A percentile compares a stretch with the other conserved stretches of the same genome.
These are phyloP conservation scores for Aspergillus ruber DNA, from an alignment of 2,329 filamentous ascomycete species.

Conservation along the genomic window DNA sequence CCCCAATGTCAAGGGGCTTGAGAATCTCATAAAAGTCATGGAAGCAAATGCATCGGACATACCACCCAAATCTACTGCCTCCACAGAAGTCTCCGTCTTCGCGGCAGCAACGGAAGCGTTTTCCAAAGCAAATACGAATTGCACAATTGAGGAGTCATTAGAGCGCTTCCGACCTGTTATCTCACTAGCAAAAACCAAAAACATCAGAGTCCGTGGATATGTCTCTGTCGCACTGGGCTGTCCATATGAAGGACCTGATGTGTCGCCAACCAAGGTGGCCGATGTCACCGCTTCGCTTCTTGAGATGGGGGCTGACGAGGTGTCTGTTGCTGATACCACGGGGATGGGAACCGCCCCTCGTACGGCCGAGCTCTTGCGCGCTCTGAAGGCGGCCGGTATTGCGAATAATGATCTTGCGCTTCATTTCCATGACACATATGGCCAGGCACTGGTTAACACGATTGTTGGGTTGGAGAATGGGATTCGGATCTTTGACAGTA, in stretches of 20 bases:
- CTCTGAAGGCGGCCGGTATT: slow-evolving; percentile 54
- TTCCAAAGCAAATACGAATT: slow-evolving; percentile 61
- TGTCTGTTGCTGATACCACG: slow-evolving; percentile 60
- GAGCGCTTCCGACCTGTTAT: slow-evolving; percentile 55
- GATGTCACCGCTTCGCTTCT: slow-evolving; percentile 55
- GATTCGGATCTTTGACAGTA: slow-evolving; percentile 57
- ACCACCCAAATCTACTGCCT: slow-evolving; percentile 27
- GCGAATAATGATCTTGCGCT: slow-evolving; percentile 54
- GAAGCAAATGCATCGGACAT: slow-evolving; percentile 28
- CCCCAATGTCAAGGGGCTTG: slow-evolving; percentile 56
- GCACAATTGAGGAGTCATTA: slow-evolving; percentile 56
- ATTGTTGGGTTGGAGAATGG: slow-evolving; percentile 58
- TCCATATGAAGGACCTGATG: slow-evolving; percentile 59
- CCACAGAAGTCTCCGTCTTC: slow-evolving; percentile 56
- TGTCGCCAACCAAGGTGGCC: slow-evolving; percentile 54
- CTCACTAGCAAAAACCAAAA: slow-evolving; percentile 47
- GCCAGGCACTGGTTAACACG: slow-evolving; percentile 58
- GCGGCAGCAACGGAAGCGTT: slow-evolving; percentile 60
- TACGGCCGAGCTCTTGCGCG: slow-evolving; percentile 52
- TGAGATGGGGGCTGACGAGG: slow-evolving; percentile 61
- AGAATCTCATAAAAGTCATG: slow-evolving; percentile 53
- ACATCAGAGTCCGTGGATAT: slow-evolving; percentile 57
- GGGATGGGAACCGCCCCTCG: slow-evolving; percentile 61
- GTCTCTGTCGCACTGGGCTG: slow-evolving; percentile 60
- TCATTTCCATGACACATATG: slow-evolving; percentile 63